Conservation (phyloP, 2,329 filamentous ascomycete species). For the Escovopsis sp. region DNA sequence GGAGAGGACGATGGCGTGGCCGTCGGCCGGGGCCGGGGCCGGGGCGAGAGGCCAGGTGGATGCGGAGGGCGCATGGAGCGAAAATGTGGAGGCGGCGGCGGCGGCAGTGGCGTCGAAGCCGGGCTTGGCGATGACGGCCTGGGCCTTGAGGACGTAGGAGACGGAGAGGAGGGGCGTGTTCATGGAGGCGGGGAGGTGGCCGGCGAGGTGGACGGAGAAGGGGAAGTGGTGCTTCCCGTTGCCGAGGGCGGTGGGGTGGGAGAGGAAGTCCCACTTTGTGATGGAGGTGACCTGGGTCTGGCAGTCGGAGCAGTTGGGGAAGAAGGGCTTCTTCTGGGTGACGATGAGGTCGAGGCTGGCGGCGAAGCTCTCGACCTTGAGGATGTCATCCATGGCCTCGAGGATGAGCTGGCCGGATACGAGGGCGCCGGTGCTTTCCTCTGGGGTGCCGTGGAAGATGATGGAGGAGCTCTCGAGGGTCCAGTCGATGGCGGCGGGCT, state of each 20-base stretch:
- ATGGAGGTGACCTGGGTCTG: conserved; percentile 55
- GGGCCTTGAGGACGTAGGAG: conserved; percentile 63
- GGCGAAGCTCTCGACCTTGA: conserved; percentile 56
- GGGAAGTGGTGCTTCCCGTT: conserved; percentile 61
- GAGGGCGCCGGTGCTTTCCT: conserved; percentile 66
- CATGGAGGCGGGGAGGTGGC: conserved; percentile 71
- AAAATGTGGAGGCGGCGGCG: conserved; percentile 25
- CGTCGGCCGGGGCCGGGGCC: too few relatives aligned
- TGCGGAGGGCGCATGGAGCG: conserved; percentile 35
- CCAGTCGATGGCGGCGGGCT: conserved; percentile 31
- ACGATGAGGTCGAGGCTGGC: conserved; percentile 57
- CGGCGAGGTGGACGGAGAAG: conserved; percentile 74
- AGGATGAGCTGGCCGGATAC: conserved; percentile 73
- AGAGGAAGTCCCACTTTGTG: conserved; percentile 64
- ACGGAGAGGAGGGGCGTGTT: conserved; percentile 59
- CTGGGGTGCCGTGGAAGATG: conserved; percentile 63
- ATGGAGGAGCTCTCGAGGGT: conserved; percentile 75
- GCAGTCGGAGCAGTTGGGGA: conserved; percentile 65
- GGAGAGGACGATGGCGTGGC: conserved; percentile 2
- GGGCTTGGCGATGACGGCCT: conserved; percentile 26
- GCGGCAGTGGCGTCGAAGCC: too few relatives aligned
- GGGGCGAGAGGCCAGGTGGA: conserved; percentile 23
- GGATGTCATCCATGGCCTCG: conserved; percentile 47
- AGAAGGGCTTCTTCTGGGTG: conserved; percentile 69
- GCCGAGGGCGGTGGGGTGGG: conserved; percentile 32